Evolutionary conservation across 2,329 filamentous ascomycete genomes (phyloP), one percentile per base, ranked within the genome.

Genomic region (Paramyrothecium roridum): DNA sequence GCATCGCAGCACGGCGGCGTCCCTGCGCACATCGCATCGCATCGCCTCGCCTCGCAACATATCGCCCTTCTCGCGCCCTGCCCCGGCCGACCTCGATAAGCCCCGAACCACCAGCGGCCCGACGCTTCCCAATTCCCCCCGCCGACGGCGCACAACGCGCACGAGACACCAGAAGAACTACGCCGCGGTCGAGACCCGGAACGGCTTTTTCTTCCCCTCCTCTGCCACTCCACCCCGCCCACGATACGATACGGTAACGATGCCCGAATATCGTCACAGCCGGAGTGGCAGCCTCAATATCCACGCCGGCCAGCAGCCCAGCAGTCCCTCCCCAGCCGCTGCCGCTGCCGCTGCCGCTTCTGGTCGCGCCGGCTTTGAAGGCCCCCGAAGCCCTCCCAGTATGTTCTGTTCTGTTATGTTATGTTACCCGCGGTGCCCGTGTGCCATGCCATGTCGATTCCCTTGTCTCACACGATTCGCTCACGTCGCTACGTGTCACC

Each of bases 331-430:
- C 52, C 53, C 51, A 64, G 65, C 57, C 47, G 61, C 50, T 54
- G 58, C 62, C 58, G 61, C 56, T 54, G 54, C 63, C 54, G 64
- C 68, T 66, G 63, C 66, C 30, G 26, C 73, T 54, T 63, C 65
- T 48, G 62, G 67, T 58, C 65, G 37, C n/a, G 37, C 69, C 61
- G 70, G 81, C 62, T 84, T 85, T 65, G 83, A 85, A 56, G 82
- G 82, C 59, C 82, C 84, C 49, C 74, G 84, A 63, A 87, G 84
- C 70, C 84, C 84, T 60, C 84, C 84, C 26, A 86, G 83, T 84
- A 77, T 69, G 80, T 80, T 16, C 34, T 37, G 33, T 37, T 8
- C 33, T 37, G n/a, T n/a, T n/a, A n/a, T n/a, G n/a, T n/a, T n/a
- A n/a, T n/a, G n/a, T n/a, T n/a, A n/a, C n/a, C n/a, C n/a, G n/a